These are phyloP conservation scores for Lipomyces yamanashiensis DNA, from an alignment of 805 yeast genomes.

Conservation along the genomic window DNA sequence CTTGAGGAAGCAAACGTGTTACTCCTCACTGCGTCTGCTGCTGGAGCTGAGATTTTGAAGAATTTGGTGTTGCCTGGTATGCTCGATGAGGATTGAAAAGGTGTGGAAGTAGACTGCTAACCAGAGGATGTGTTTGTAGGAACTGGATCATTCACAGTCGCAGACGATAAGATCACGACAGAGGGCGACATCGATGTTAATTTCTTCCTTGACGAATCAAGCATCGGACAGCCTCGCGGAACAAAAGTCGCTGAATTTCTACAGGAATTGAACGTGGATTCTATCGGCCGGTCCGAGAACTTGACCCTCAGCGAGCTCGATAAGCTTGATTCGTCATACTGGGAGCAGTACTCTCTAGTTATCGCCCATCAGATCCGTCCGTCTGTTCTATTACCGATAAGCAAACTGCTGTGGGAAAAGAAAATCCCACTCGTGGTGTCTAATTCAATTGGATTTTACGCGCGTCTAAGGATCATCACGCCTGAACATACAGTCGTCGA, in stretches of 20 bases:
- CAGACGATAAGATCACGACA: slow-evolving; percentile 54
- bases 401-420: slow-evolving; percentile 50
- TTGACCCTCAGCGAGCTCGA: slow-evolving; percentile 10
- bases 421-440: slow-evolving; percentile 61
- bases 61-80: slow-evolving; percentile 74
- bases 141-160: slow-evolving; percentile 64
- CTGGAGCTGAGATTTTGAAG: slow-evolving; percentile 72
- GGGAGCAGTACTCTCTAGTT: slow-evolving; percentile 58
- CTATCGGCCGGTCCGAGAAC: slow-evolving; percentile 46
- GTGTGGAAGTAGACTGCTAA: slow-evolving; percentile 33
- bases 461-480: slow-evolving; percentile 57
- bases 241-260: slow-evolving; percentile 50
- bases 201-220: slow-evolving; percentile 60
- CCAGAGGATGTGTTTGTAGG: slow-evolving; percentile 43
- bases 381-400: slow-evolving; percentile 41
- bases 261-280: slow-evolving; percentile 66
- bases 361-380: slow-evolving; percentile 51
- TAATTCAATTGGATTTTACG: slow-evolving; percentile 67
- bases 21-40: slow-evolving; percentile 59
- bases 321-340: slow-evolving; percentile 42
- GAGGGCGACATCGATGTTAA: slow-evolving; percentile 58
- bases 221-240: slow-evolving; percentile 53
- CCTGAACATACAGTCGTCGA: slow-evolving; percentile 62
- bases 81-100: not conserved
- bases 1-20: slow-evolving; percentile 65